Percentiles rank a stretch among this genome's conserved stretches.
Evolutionary conservation across 345 rosid species (phyloP).

Genomic region (Hibiscus mutabilis): DNA sequence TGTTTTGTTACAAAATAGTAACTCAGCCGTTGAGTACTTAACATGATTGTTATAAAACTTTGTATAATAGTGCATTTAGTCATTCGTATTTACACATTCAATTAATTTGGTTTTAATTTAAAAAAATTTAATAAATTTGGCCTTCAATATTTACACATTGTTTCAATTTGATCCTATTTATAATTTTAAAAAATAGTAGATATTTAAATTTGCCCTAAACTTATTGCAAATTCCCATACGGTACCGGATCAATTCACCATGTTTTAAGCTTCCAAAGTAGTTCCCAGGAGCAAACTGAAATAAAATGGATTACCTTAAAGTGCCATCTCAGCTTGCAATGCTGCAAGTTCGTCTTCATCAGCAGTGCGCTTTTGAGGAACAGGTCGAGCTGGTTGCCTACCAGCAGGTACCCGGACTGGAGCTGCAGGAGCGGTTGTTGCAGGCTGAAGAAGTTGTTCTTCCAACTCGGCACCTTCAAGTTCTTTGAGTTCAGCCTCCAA

Average conservation of each 20-base stretch:
- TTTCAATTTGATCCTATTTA: too few relatives aligned
- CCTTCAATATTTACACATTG: too few relatives aligned
- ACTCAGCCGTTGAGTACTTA: too few relatives aligned
- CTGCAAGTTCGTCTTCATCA: slow-evolving; percentile 94
- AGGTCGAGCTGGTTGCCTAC: slow-evolving; percentile 58
- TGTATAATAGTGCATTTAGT: too few relatives aligned
- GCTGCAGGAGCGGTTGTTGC: slow-evolving; percentile 73
- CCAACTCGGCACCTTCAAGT: slow-evolving; percentile 44
- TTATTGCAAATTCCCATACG: too few relatives aligned
- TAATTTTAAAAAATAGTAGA: too few relatives aligned
- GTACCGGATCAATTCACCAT: neutral
- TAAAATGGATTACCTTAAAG: neutral
- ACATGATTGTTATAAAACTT: too few relatives aligned
- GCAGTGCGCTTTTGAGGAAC: slow-evolving; percentile 57
- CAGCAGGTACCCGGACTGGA: slow-evolving; percentile 56
- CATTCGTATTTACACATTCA: too few relatives aligned
- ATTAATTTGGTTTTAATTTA: too few relatives aligned
- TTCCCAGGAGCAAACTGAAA: neutral
- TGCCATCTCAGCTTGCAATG: slow-evolving; percentile 67
- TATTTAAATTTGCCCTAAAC: too few relatives aligned
- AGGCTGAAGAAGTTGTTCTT: slow-evolving; percentile 59
- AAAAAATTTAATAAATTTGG: too few relatives aligned
- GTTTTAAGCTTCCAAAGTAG: neutral
- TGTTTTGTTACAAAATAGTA: too few relatives aligned
- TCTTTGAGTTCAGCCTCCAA: slow-evolving; percentile 90